Evolutionary conservation across 2,329 filamentous ascomycete genomes (phyloP).

Genomic region (Neophaeococcomyces mojaviensis): DNA sequence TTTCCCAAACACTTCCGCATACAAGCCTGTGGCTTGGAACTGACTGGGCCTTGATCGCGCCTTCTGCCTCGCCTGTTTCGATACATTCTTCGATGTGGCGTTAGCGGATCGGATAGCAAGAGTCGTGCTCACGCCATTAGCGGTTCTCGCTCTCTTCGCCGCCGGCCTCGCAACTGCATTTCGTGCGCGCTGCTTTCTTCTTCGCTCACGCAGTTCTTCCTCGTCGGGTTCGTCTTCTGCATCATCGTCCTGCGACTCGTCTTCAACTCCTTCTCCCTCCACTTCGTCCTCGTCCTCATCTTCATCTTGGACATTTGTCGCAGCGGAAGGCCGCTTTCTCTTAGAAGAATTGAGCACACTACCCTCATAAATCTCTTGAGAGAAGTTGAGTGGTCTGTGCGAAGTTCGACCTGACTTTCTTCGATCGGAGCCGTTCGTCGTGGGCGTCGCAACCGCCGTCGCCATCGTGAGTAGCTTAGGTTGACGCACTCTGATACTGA

Average conservation of each 20-base stretch:
- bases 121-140: constrained; percentile 37
- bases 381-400: constrained; percentile 37
- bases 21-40: constrained; percentile 50
- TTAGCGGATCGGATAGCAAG: constrained; percentile 50
- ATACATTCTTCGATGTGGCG: constrained; percentile 30
- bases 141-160: constrained; percentile 50
- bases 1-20: constrained; percentile 54
- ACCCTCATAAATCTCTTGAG: constrained; percentile 29
- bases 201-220: constrained; percentile 42
- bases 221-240: constrained; percentile 35
- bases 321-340: constrained; percentile 42
- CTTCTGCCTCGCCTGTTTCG: constrained; percentile 40
- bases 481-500: neutral
- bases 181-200: constrained; percentile 29
- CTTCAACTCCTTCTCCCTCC: constrained; percentile 20
- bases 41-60: constrained; percentile 45
- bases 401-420: constrained; percentile 39
- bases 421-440: constrained; percentile 25
- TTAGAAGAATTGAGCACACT: constrained; percentile 34
- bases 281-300: constrained; percentile 25
- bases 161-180: constrained; percentile 35
- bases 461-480: neutral
- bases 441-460: constrained; percentile 2
- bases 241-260: constrained; percentile 22
- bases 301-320: constrained; percentile 25